Base-by-base conservation (phyloP, 2,329 filamentous ascomycete genomes). In the Knoxdaviesia capensis region DNA sequence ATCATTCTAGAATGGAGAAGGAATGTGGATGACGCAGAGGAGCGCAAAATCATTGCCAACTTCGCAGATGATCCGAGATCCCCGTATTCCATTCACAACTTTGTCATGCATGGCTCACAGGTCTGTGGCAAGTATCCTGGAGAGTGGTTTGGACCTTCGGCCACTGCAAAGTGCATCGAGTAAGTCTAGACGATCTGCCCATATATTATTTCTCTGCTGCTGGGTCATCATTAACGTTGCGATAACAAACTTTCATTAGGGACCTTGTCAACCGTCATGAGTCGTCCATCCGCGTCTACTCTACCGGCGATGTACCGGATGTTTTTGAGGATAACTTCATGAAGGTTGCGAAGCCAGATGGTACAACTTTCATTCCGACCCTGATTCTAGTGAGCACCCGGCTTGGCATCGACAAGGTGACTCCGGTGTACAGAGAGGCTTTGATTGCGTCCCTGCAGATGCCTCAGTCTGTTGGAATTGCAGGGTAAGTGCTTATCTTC, bases 91-190 rank as follows among this genome's bases (percentile, higher is more conserved):
- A 85, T 98, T 50, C 90, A 98, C 53, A 83, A 79, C 47, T 98
- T 98, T 53, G 90, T 98, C 34, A 69, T 78, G 42, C 81, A 94
- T 51, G 90, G 90, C 11, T 86, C 86, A 29, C 68, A 71, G 34
- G 79, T 80, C 3, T 98, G 90, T 58, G 87, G 85, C 4, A 96
- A 94, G 59, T 83, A 92, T 53, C 90, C 90, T 0, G 90, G 90
- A 34, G 85, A 96, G 60, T 98, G 90, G 90, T 98, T 98, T 60
- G 90, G 90, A 0, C 90, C 90, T n/a, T 94, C 86, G 11, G 90
- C 90, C 6, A 92, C 90, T 7, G 87, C 90, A 39, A 76, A 80
- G 44, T 96, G 90, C 57, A 94, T 98, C 49, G 80, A 90, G 86
- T 92, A 63, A 57, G 80, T 60, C 38, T 30, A 4, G 20, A 20